phyloP scores from a whole-genome alignment of 1,139 yeast genomes.

The Diutina mesorugosa region DNA sequence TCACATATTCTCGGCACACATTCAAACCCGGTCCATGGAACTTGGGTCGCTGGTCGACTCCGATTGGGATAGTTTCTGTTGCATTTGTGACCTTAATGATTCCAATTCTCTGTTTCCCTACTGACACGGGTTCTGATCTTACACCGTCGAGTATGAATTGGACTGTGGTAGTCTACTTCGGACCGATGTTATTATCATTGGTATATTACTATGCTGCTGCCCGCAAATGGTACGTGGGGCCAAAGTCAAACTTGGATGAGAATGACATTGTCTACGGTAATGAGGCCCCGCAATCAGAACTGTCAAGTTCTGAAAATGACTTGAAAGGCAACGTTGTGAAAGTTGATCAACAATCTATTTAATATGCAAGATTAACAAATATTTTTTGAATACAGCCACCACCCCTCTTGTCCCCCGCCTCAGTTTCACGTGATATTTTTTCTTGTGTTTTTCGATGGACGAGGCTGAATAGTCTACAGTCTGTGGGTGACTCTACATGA shows the following conservation, averaged over 20 bases:
- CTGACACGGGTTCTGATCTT: conserved; percentile 33
- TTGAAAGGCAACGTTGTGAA: neutral
- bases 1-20: conserved; percentile 38
- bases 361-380: neutral
- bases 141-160: conserved; percentile 48
- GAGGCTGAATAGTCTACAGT: neutral
- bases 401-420: neutral
- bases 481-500: too few relatives aligned
- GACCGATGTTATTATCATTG: conserved; percentile 41
- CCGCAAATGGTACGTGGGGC: conserved; percentile 57
- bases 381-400: neutral
- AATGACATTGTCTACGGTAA: neutral
- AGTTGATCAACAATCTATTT: neutral
- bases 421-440: neutral
- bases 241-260: conserved; percentile 41
- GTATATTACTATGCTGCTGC: conserved; percentile 47
- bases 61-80: conserved; percentile 28
- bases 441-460: neutral
- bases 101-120: conserved; percentile 59
- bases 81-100: conserved; percentile 47
- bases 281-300: neutral
- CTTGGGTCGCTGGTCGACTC: conserved; percentile 41
- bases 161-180: conserved; percentile 59
- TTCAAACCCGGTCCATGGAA: conserved; percentile 64
- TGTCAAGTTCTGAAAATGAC: neutral